A percentile compares a stretch with the other conserved stretches of the same genome.
These are phyloP conservation scores for Phyllostachys edulis DNA, from an alignment of 176 grass and related monocot species.

Conservation along the genomic window DNA sequence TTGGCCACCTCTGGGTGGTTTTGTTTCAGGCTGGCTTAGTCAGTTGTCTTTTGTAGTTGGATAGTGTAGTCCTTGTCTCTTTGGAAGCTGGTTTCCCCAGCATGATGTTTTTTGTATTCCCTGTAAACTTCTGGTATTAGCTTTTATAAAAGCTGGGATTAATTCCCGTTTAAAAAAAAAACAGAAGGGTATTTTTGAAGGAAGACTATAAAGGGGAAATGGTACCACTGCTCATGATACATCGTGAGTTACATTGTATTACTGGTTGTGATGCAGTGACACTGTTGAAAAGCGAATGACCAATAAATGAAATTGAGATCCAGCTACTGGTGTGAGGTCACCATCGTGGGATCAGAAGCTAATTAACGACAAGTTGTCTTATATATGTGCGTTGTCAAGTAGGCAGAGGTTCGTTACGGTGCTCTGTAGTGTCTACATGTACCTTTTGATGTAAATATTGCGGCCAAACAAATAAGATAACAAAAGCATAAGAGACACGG, in stretches of 20 bases:
- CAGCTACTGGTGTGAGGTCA: not conserved
- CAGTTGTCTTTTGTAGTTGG: too few species aligned
- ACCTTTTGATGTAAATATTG: not conserved
- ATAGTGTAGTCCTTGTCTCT: too few species aligned
- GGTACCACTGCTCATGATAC: not conserved
- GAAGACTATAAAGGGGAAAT: not conserved
- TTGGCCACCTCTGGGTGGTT: too few species aligned
- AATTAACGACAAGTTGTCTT: not conserved
- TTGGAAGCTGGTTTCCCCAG: too few species aligned
- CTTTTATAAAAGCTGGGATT: too few species aligned
- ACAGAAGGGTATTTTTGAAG: too few species aligned
- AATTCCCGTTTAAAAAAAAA: too few species aligned
- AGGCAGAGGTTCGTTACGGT: not conserved
- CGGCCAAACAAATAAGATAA: not conserved
- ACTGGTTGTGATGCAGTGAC: too few species aligned
- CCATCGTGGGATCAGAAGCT: not conserved
- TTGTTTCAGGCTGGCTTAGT: too few species aligned
- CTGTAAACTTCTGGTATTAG: too few species aligned
- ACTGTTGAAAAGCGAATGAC: not conserved
- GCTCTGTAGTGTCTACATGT: not conserved
- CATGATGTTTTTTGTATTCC: too few species aligned
- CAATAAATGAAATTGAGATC: not conserved
- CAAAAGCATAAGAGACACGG: not conserved
- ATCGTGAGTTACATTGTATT: not conserved
- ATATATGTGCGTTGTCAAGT: not conserved